Evolutionary conservation across 2,329 filamentous ascomycete genomes (phyloP).

Genomic region (Clonostachys rhizophaga): DNA sequence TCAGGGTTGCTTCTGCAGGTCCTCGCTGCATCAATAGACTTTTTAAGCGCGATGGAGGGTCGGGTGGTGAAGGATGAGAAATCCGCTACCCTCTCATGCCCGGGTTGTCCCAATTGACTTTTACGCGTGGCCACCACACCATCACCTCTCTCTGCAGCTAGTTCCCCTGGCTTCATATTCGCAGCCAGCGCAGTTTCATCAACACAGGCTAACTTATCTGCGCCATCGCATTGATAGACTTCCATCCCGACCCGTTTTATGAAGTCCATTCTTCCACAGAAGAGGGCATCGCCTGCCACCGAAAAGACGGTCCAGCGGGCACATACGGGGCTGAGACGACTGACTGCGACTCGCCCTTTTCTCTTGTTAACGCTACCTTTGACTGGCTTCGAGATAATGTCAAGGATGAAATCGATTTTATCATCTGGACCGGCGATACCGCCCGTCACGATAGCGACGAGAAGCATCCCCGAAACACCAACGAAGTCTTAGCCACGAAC

Average conservation of each 20-base stretch:
- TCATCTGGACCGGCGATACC: constrained; percentile 90
- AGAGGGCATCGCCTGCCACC: constrained; percentile 70
- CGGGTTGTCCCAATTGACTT: too few relatives aligned
- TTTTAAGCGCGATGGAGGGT: neutral
- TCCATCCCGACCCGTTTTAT: constrained; percentile 90
- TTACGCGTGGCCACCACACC: too few relatives aligned
- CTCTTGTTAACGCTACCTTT: constrained; percentile 83
- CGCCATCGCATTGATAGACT: constrained; percentile 49
- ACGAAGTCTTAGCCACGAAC: constrained; percentile 77
- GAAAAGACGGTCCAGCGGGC: constrained; percentile 71
- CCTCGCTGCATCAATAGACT: too few relatives aligned
- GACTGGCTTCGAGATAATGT: constrained; percentile 79
- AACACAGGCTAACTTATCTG: too few relatives aligned
- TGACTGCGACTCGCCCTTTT: constrained; percentile 80
- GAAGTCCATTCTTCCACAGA: constrained; percentile 69
- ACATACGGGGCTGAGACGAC: constrained; percentile 80
- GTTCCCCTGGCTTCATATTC: neutral
- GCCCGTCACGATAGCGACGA: constrained; percentile 88
- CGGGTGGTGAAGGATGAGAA: neutral
- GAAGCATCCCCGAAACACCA: constrained; percentile 65
- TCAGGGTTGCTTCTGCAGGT: neutral
- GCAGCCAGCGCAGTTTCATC: neutral
- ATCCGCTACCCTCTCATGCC: neutral
- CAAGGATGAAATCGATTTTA: constrained; percentile 78
- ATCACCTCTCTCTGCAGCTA: neutral